Evolutionary conservation across 2,329 filamentous ascomycete species (phyloP).

Genomic region (Juglanconis oblonga): DNA sequence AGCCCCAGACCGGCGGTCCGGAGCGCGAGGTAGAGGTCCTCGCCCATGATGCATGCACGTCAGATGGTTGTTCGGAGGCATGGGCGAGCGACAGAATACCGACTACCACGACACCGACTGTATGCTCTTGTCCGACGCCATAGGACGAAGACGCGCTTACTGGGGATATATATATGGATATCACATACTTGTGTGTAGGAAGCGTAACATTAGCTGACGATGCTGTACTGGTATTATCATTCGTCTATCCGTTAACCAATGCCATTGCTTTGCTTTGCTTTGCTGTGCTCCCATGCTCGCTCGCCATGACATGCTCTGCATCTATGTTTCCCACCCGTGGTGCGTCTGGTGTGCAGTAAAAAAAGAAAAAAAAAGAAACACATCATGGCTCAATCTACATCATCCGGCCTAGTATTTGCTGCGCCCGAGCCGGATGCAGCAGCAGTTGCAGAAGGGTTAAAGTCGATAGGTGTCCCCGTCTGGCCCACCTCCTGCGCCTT

Average conservation of each 20-base stretch:
- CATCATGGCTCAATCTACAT: slow-evolving; percentile 12
- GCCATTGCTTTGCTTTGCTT: neutral
- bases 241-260: neutral
- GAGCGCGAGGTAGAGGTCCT: no score
- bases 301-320: neutral
- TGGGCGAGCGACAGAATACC: no score
- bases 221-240: neutral
- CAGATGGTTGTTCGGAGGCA: no score
- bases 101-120: no score
- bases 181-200: no score
- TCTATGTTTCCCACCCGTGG: neutral
- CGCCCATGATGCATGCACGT: no score
- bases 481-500: neutral
- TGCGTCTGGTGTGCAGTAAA: neutral
- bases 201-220: neutral
- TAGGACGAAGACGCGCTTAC: no score
- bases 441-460: neutral
- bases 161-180: no score
- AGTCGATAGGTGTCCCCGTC: neutral
- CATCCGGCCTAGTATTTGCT: slow-evolving; percentile 3
- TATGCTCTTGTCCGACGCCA: no score
- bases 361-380: neutral
- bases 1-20: no score
- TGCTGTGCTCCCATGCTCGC: neutral
- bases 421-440: neutral